Base-by-base conservation (phyloP, 352 stramenopile species). In the Pythium aquatile region DNA sequence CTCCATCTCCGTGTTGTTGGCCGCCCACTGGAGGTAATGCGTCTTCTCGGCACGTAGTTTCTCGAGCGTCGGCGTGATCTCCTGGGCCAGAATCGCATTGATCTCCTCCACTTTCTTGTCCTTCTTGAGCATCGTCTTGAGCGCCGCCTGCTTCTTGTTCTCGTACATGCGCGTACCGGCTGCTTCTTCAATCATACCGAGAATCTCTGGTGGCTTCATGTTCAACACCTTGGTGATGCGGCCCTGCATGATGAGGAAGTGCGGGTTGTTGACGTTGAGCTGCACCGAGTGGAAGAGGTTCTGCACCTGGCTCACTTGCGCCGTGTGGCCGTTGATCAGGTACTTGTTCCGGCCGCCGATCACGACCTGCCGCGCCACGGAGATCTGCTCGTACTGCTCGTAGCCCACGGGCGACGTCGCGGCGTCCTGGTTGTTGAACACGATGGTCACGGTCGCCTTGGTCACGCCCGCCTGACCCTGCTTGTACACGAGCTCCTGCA, bases 231-330 rank as follows among this genome's bases (percentile, higher is more conserved):
- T 99, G 46, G 97, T 99, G 69, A 99, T 99, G 16, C 96, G 89
- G 13, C 92, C 93, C 70, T 99, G 98, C 97, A 99, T 99, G 83
- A 99, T 99, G 52, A 99, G 85, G 75, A 99, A 99, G 75, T 99
- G 98, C 53, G 98, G 98, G 85, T 99, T 99, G 86, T 99, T 99
- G 57, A 99, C 97, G 83, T 99, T 99, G 39, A 99, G 83, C 79
- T 99, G 98, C 54, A 99, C 98, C 6, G 95, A 99, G 84, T 99
- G 98, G 78, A 99, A 99, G 5, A 99, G 85, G 76, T 99, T 99
- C 69, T 99, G 94, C 57, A 99, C 97, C 73, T 99, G 95, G 42
- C 88, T 97, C 42, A 98, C 97, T 73, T 99, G 97, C 39, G 96
- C 96, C 44, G 91, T 98, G 70, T 98, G 88, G 52, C 98, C 97